Conservation (phyloP, 2,329 filamentous ascomycete genomes). For the Colletotrichum tanaceti region DNA sequence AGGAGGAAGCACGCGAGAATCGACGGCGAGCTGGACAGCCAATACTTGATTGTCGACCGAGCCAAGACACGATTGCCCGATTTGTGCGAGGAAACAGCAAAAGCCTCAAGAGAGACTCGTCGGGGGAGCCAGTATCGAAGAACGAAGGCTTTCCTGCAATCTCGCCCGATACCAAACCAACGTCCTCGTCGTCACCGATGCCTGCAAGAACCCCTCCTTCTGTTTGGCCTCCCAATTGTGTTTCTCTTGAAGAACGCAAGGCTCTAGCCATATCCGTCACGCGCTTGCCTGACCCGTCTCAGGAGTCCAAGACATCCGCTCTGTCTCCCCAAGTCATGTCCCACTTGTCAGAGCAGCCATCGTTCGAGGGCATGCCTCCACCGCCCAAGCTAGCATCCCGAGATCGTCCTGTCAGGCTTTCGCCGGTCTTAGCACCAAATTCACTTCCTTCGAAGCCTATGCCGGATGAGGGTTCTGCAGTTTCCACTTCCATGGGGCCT, state of each 20-base stretch:
- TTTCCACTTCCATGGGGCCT: constrained; percentile 3
- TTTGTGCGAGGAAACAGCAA: constrained; percentile 59
- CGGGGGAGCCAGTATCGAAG: constrained; percentile 24
- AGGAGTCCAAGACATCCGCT: background rate
- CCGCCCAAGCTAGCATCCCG: background rate
- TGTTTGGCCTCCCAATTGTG: background rate
- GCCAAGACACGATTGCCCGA: constrained; percentile 67
- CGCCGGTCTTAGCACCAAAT: background rate
- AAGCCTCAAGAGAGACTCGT: constrained; percentile 46
- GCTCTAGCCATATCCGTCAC: background rate
- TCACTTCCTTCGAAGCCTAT: background rate
- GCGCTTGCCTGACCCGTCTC: constrained; percentile 17
- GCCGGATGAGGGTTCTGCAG: background rate
- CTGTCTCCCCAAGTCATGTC: background rate
- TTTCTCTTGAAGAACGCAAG: background rate
- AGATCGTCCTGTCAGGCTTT: background rate
- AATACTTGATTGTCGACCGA: constrained; percentile 64
- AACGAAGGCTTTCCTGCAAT: background rate
- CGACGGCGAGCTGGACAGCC: constrained; percentile 65
- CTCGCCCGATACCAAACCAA: constrained; percentile 19
- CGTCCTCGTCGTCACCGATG: constrained; percentile 9
- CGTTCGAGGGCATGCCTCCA: background rate
- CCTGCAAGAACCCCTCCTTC: constrained; percentile 3
- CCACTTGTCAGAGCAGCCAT: background rate
- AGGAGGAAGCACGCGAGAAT: constrained; percentile 60